These are phyloP conservation scores for Schizophyllum amplum DNA, from an alignment of 1,284 basidiomycete genomes.

Conservation along the genomic window DNA sequence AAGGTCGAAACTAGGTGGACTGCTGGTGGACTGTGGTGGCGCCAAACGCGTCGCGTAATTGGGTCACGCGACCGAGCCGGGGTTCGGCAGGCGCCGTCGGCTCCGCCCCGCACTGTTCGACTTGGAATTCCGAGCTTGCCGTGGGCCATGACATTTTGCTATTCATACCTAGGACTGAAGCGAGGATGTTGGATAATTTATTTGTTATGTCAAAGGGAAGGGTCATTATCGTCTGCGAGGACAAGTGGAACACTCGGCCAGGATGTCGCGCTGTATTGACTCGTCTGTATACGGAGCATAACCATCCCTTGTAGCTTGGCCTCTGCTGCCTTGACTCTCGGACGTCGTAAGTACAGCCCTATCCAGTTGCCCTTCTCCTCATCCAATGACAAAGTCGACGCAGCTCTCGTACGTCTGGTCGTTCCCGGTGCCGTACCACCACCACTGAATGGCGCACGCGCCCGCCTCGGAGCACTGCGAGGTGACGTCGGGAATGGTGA, in stretches of 20 bases:
- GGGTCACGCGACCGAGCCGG: not conserved
- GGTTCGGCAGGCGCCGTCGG: not conserved
- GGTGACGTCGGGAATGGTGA: conserved; percentile 7
- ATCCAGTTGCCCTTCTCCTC: not conserved
- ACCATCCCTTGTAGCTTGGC: too few relatives aligned
- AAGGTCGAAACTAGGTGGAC: not conserved
- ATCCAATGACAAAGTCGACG: conserved; percentile 2
- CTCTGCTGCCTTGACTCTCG: too few relatives aligned
- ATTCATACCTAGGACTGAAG: too few relatives aligned
- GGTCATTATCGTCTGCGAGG: too few relatives aligned
- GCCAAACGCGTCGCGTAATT: not conserved
- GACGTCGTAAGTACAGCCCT: too few relatives aligned
- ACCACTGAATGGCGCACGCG: conserved; percentile 9
- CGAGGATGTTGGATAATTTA: too few relatives aligned
- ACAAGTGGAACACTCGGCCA: too few relatives aligned
- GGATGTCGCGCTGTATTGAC: too few relatives aligned
- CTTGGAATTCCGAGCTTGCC: not conserved
- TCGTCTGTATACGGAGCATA: too few relatives aligned
- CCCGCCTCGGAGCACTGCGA: conserved; percentile 5
- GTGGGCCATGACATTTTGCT: too few relatives aligned
- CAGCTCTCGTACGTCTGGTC: conserved; percentile 7
- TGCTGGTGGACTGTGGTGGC: too few relatives aligned
- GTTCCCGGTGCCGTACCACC: conserved; percentile 2
- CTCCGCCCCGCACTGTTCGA: not conserved
- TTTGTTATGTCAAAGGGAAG: too few relatives aligned